Evolutionary conservation across 805 yeast species (phyloP).

Genomic region (Novakomyces olei): DNA sequence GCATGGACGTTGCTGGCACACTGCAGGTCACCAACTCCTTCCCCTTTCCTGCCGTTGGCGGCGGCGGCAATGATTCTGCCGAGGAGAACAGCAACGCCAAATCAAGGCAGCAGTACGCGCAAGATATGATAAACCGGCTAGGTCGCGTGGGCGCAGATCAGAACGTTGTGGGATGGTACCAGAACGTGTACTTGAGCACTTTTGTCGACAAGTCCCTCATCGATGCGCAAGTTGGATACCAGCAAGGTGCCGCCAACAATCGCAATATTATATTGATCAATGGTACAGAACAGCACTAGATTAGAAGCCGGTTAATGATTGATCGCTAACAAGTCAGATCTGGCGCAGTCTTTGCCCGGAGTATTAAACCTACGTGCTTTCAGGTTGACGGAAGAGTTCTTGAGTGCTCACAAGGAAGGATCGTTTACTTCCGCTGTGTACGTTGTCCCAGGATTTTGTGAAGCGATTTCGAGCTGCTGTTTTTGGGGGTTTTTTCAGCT

Average conservation of each 20-base stretch:
- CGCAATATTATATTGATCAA: slow-evolving; percentile 28
- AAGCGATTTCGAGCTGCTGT: too few relatives aligned
- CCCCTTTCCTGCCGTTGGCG: slow-evolving; percentile 31
- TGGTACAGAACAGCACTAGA: too few relatives aligned
- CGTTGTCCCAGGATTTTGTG: too few relatives aligned
- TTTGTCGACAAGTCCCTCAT: slow-evolving; percentile 37
- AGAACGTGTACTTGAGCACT: slow-evolving; percentile 46
- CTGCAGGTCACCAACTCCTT: slow-evolving; percentile 34
- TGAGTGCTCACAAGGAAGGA: slow-evolving; percentile 27
- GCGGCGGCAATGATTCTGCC: slow-evolving; percentile 11
- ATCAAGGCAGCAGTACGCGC: slow-evolving; percentile 43
- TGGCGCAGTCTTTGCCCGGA: slow-evolving; percentile 39
- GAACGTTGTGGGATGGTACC: slow-evolving; percentile 64
- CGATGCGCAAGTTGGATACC: slow-evolving; percentile 47
- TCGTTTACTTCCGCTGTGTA: slow-evolving; percentile 48
- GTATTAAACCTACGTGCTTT: slow-evolving; percentile 42
- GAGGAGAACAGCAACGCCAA: slow-evolving; percentile 37
- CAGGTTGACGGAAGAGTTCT: slow-evolving; percentile 40
- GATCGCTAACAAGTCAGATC: slow-evolving; percentile 34
- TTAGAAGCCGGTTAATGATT: too few relatives aligned
- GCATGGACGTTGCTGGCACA: slow-evolving; percentile 32
- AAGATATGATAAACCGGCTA: slow-evolving; percentile 39
- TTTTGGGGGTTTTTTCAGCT: too few relatives aligned
- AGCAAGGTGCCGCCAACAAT: slow-evolving; percentile 30
- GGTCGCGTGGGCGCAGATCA: slow-evolving; percentile 42